Base-by-base conservation (phyloP, 148 eudicot species). In the Arbutus unedo region DNA sequence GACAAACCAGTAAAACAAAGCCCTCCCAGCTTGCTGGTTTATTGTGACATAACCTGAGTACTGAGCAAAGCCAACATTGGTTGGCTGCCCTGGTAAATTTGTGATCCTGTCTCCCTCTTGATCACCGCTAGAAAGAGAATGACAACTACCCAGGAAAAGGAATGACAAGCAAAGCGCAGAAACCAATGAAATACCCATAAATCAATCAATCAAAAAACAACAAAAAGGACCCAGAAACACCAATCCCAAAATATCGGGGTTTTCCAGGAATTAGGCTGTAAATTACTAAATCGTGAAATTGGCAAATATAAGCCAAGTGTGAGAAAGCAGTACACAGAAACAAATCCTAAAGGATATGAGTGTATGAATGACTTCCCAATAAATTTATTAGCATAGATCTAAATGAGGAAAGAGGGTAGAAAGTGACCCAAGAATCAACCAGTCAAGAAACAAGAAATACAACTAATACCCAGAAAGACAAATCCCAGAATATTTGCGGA, bases 31-130 rank as follows among this genome's bases (percentile, higher is more conserved):
- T 59, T 83, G 47, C 81, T 92, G 85, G 84, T 90, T 91, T 15
- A 92, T 95, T 75, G 93, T 95, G 5, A 95, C 92, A 88, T 95
- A 95, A 47, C 98, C 98, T 6, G 98, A 90, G 81, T 91, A 95
- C 77, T 92, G 96, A 66, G 85, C 83, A 71, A 95, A 95, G 5
- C 84, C 89, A 73, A 89, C 93, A 87, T 91, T 86, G 21, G 81
- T 54, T 82, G 98, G 98, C 81, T 95, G 97, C 59, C 98, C 98
- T 81, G 98, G 98, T 78, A 95, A 90, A 59, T 80, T 81, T n/a
- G 74, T 84, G 78, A 95, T 91, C 87, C 83, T 93, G 85, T 95
- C 98, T 8, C 82, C 88, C 45, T 88, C 85, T 76, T 92, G 96
- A 84, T 85, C 90, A 48, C 84, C 89, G 80, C 66, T 67, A 82